Evolutionary conservation across 371 early-diverging fungal species (phyloP).

Genomic region (Apophysomyces ossiformis): DNA sequence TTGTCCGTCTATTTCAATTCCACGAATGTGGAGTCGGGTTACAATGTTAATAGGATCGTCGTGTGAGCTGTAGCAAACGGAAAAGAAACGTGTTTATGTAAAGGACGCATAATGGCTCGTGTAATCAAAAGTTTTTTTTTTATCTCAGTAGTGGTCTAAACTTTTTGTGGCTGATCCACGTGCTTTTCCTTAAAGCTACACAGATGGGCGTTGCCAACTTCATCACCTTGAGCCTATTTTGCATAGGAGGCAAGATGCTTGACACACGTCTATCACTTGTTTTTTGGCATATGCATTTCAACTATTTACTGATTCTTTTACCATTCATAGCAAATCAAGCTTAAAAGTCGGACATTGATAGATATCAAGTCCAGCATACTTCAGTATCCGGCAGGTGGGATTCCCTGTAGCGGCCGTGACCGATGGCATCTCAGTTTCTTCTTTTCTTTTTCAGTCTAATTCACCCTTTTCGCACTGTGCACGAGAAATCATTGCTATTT

Average conservation of each 20-base stretch:
- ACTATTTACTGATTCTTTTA: too few relatives aligned
- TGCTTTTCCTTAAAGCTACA: neutral
- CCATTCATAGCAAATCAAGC: too few relatives aligned
- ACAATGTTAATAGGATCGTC: too few relatives aligned
- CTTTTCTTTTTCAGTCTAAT: neutral
- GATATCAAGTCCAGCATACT: too few relatives aligned
- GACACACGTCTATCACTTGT: too few relatives aligned
- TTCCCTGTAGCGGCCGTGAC: neutral
- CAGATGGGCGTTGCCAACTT: neutral
- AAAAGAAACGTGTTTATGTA: too few relatives aligned
- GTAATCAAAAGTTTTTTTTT: neutral
- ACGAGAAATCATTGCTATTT: neutral
- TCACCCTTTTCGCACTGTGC: neutral
- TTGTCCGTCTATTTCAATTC: too few relatives aligned
- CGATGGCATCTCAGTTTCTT: neutral
- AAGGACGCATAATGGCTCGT: neutral
- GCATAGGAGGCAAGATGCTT: neutral
- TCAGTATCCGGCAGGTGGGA: slow-evolving; percentile 1
- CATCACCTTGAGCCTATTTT: neutral
- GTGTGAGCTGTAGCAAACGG: too few relatives aligned
- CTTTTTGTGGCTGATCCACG: slow-evolving; percentile 3
- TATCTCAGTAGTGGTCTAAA: slow-evolving; percentile 6
- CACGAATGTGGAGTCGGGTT: too few relatives aligned
- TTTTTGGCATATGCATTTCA: too few relatives aligned
- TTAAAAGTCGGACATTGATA: too few relatives aligned